These are phyloP conservation scores for Fusarium oxysporum DNA, from an alignment of 2,329 filamentous ascomycete species.

Conservation along the genomic window DNA sequence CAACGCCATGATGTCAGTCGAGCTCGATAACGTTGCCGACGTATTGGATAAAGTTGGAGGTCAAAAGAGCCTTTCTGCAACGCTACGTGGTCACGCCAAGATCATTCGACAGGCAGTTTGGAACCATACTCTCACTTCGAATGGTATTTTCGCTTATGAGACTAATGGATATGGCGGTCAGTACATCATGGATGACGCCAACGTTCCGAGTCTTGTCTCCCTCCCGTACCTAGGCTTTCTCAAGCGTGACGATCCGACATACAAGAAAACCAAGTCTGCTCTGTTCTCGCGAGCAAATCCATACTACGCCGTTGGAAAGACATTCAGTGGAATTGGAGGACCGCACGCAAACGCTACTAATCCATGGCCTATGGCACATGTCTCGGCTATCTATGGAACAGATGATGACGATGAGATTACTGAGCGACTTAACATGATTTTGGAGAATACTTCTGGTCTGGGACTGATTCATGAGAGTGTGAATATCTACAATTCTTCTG, in stretches of 20 bases:
- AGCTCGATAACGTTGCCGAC: slow-evolving; percentile 12
- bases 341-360: slow-evolving; percentile 19
- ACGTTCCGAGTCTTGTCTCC: slow-evolving; percentile 17
- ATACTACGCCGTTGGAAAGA: slow-evolving; percentile 11
- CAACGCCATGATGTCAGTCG: slow-evolving; percentile 28
- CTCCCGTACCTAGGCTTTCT: slow-evolving; percentile 21
- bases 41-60: not conserved
- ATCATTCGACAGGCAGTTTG: slow-evolving; percentile 10
- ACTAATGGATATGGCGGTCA: slow-evolving; percentile 26
- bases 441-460: slow-evolving; percentile 19
- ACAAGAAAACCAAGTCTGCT: slow-evolving; percentile 12
- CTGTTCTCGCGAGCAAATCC: slow-evolving; percentile 22
- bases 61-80: not conserved
- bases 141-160: slow-evolving; percentile 22
- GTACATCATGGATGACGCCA: slow-evolving; percentile 34
- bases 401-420: slow-evolving; percentile 13
- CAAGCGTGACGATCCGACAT: not conserved
- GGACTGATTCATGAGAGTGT: slow-evolving; percentile 25
- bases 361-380: slow-evolving; percentile 20
- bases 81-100: not conserved
- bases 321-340: slow-evolving; percentile 15
- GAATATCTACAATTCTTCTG: slow-evolving; percentile 11
- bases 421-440: not conserved
- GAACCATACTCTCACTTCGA: slow-evolving; percentile 13
- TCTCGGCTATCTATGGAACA: slow-evolving; percentile 15